Conservation (phyloP, 1,284 basidiomycete genomes). For the Kwoniella shivajii region DNA sequence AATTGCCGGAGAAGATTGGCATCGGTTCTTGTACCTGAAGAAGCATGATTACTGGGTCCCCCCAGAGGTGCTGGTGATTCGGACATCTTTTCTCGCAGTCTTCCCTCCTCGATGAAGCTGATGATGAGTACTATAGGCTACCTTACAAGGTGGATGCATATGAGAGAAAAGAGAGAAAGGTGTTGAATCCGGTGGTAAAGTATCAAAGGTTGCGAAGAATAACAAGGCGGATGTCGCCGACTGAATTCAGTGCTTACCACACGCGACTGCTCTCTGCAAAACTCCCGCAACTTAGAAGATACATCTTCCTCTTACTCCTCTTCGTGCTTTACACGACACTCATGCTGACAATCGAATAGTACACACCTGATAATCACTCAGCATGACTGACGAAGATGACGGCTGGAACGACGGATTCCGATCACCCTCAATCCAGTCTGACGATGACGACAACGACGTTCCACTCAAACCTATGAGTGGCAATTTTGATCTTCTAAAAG, state of each 20-base stretch:
- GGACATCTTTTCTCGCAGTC: too few relatives aligned
- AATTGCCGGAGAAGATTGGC: constrained; percentile 56
- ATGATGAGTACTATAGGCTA: too few relatives aligned
- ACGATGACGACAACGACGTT: not conserved
- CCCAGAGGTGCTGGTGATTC: constrained; percentile 33
- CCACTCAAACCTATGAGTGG: not conserved
- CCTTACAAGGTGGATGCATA: not conserved
- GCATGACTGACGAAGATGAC: not conserved
- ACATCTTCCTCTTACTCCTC: not conserved
- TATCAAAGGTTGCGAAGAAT: too few relatives aligned
- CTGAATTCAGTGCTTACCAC: too few relatives aligned
- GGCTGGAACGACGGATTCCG: constrained; percentile 14
- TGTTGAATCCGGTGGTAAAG: too few relatives aligned
- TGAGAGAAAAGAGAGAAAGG: not conserved
- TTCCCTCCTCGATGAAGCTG: too few relatives aligned
- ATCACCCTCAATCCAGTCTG: constrained; percentile 6
- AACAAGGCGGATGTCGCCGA: not conserved
- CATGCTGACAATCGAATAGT: not conserved
- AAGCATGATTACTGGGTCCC: constrained; percentile 26
- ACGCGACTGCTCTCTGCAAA: too few relatives aligned
- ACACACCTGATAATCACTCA: not conserved
- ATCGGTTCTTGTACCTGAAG: constrained; percentile 25
- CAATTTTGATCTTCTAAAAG: not conserved
- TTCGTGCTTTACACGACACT: not conserved
- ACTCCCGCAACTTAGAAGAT: too few relatives aligned